Base-by-base conservation (phyloP, 225 moss, liverwort and hornwort genomes). In the Bryoerythrophyllum caledonicum region DNA sequence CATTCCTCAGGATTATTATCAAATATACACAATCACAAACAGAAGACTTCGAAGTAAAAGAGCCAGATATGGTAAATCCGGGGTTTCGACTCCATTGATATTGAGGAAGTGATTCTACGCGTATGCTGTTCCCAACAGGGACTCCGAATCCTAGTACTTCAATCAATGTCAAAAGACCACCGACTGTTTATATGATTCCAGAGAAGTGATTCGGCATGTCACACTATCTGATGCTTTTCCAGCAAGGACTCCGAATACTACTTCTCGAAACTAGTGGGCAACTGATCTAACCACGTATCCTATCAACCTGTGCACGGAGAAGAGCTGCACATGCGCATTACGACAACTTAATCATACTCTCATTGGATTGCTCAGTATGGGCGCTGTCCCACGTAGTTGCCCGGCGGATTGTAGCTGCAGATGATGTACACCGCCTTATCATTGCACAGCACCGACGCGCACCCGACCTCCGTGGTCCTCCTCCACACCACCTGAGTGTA, bases 401-500 rank as follows among this genome's bases (percentile, higher is more conserved):
- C 90, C 7, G 82, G 82, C 6, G 90, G 90, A 27, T 85, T 58
- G 71, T 87, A 90, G 70, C 85, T 94, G 84, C 89, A 92, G 30
- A 90, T 86, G 70, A 87, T 83, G 80, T 84, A 89, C 9, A 76
- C 78, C 21, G 89, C 24, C 24, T 68, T 60, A 37, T 71, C 19
- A 19, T 52, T 13, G 69, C 63, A 74, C 86, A 90, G 32, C 27
- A 86, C 85, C 0, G 84, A 73, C 27, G 89, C 90, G 51, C 91
- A 94, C 2, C 94, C 93, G 4, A 93, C 40, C 0, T 69, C 13
- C 44, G 37, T 82, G 0, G 86, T 85, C 0, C 8, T 40, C 67
- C 30, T 55, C 92, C 92, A 92, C 56, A 92, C 86, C 54, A 92
- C 88, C 88, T 92, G 92, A 12, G 84, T 89, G 80, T 89, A 89